Evolutionary conservation across 331 rosid genomes (phyloP).

Genomic region (Pyracantha coccinea): DNA sequence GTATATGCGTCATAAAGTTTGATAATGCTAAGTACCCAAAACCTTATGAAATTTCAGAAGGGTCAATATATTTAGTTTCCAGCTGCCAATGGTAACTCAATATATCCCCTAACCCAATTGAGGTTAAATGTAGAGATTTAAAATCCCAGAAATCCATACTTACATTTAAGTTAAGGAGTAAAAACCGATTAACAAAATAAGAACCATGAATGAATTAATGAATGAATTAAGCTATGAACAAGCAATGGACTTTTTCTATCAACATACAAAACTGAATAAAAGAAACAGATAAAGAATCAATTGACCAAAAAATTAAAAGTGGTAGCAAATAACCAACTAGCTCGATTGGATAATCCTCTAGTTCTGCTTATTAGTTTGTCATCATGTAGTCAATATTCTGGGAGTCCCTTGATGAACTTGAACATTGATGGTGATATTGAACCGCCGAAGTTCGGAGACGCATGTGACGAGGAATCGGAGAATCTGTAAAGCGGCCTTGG

Average conservation of each 20-base stretch:
- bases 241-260: too few species aligned
- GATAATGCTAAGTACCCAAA: neutral
- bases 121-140: neutral
- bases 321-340: neutral
- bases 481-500: conserved; percentile 26
- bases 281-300: neutral
- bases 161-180: too few species aligned
- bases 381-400: conserved; percentile 35
- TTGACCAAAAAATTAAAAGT: neutral
- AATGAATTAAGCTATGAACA: neutral
- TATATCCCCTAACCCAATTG: neutral
- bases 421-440: conserved; percentile 61
- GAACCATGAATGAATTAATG: neutral
- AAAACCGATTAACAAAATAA: neutral
- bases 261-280: neutral
- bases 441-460: conserved; percentile 27
- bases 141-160: neutral
- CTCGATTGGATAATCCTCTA: neutral
- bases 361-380: neutral
- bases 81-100: neutral
- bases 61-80: neutral
- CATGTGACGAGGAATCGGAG: conserved; percentile 30
- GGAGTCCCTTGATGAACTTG: conserved; percentile 53
- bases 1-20: neutral
- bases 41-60: neutral